Percentiles rank a stretch among this genome's conserved stretches.
Conservation (phyloP, 768 basidiomycete species). For the Tulasnella sp. region DNA sequence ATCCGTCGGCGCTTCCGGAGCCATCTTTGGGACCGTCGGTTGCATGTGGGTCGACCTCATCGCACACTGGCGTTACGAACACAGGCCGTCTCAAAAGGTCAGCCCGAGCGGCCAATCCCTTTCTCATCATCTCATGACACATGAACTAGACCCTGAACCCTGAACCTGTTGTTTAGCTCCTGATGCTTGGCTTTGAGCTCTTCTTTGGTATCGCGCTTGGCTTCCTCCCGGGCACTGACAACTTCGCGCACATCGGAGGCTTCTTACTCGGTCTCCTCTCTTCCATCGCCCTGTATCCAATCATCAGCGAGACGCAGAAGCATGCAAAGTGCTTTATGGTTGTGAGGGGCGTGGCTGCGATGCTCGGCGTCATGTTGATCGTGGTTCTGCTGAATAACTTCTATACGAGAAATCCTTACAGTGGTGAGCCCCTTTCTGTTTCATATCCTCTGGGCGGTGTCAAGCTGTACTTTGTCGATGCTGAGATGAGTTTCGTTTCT, state of each 20-base stretch:
- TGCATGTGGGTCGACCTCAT: constrained; percentile 77
- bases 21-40: constrained; percentile 79
- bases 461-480: not conserved
- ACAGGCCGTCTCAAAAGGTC: constrained; percentile 70
- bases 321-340: constrained; percentile 63
- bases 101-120: constrained; percentile 17
- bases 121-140: not conserved
- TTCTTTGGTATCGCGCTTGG: constrained; percentile 64
- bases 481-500: constrained; percentile 11
- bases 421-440: constrained; percentile 52
- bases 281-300: constrained; percentile 77
- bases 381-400: constrained; percentile 80
- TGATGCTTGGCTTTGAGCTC: constrained; percentile 80
- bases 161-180: constrained; percentile 39
- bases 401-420: constrained; percentile 77
- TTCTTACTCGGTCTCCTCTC: constrained; percentile 69
- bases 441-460: not conserved
- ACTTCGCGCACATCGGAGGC: constrained; percentile 87
- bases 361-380: constrained; percentile 66
- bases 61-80: constrained; percentile 85
- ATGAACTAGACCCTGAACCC: not conserved
- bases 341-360: constrained; percentile 61
- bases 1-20: constrained; percentile 85
- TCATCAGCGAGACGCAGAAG: constrained; percentile 67
- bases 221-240: constrained; percentile 58